Base-by-base conservation (phyloP, 768 basidiomycete species). In the Leccinum disarticulatum region DNA sequence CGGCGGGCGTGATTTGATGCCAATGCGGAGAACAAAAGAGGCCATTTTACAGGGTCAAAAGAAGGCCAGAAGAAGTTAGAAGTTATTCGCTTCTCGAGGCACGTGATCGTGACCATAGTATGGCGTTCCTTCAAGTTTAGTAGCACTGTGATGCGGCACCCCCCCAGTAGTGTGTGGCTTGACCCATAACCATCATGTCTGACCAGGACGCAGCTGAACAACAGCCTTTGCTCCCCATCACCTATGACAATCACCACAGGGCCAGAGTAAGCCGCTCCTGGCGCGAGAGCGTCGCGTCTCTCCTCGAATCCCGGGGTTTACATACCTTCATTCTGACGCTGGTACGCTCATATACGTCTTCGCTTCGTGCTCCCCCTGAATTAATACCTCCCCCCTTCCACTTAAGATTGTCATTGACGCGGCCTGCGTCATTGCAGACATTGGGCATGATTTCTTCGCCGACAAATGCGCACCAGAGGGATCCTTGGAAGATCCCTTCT, bases 371-470 rank as follows among this genome's bases (percentile, higher is more conserved):
- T 13, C 28, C 51, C 59, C 46, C 55, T 68, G 28, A 64, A 33
- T 55, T 58, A 52, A 62, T 57, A 28, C 46, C 14, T 43, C 14
- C 14, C 15, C 25, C n/a, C 22, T 22, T 22, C 19, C 19, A 9
- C 41, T 15, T 54, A 57, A 84, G 87, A 86, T 87, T 61, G 62
- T 80, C 4, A 79, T 87, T 53, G 91, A 93, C 72, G 85, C 85
- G 8, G 62, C 65, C 3, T 89, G 87, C 66, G 88, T 91, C n/a
- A 80, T 93, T 35, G 77, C 81, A 27, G 90, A 93, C 71, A 79
- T 93, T 6, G 79, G 76, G 15, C 90, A 87, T 67, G 84, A 82
- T 22, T 83, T 92, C 60, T 81, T 93, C 31, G 79, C 78, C 28
- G 74, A 81, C 17, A 68, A 67, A 15, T 91, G 90, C 67, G 70